Evolutionary conservation across 2,329 filamentous ascomycete genomes (phyloP), one percentile per base, ranked within the genome.

Genomic region (Sporothrix inflata): DNA sequence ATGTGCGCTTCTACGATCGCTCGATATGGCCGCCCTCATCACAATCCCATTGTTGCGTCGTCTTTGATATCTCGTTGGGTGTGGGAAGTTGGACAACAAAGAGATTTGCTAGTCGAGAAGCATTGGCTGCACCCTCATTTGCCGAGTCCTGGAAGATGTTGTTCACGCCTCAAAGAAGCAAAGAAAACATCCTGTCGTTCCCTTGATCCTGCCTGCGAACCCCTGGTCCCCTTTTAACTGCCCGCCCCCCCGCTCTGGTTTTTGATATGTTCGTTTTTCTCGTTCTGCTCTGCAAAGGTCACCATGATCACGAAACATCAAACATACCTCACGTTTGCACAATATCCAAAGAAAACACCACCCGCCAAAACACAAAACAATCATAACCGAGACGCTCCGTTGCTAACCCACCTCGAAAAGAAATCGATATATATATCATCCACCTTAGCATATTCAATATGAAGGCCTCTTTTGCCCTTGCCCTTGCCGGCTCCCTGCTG

Each of bases 391-490:
- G 6, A 40, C 30, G 60, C 24, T 27, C 60, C 34, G 30, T 57
- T 60, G 67, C 67, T 69, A 69, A 69, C 67, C 11, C n/a, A 47
- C 16, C 38, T 30, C 53, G 3, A 63, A 34, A 51, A 61, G 42
- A 63, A 34, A n/a, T 40, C 60, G 21, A 45, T 45, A 45, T 45
- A 8, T 45, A 27, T 60, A 24, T 67, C 63, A n/a, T 16, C 60
- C 60, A 14, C 51, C 51, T 24, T 19, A 24, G 14, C 38, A 63
- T 21, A 67, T 60, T 73, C 79, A 85, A 79, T 75, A 88, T 88
- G 86, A 87, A 85, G 82, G 80, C 83, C 63, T 85, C 85, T 66
- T 73, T 84, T 72, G 79, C 84, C 75, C 79, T 88, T 75, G 79
- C 81, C 75, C 80, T 82, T 76, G 80, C 84, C 74, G 80, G 84